Evolutionary conservation across 805 yeast genomes (phyloP), one percentile per base, ranked within the genome.

Genomic region (Starmera dryadoides): DNA sequence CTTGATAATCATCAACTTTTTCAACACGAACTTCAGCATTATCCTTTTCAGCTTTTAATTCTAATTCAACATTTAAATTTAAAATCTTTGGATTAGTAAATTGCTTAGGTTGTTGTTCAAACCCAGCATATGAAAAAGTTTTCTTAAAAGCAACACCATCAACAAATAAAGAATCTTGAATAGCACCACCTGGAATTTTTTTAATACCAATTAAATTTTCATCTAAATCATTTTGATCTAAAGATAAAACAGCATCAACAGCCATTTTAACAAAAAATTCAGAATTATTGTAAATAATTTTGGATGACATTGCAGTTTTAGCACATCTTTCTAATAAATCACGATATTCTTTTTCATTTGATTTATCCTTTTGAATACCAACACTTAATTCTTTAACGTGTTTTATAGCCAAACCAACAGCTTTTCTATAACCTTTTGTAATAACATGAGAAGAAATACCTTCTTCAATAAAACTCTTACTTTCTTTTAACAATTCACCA

Each of bases 1-100:
- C 87, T 68, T 93, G 98, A 64, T 93, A 93, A 53, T 91, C 97
- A 42, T 77, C 75, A 40, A 93, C 97, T 60, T 88, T 83, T 54
- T 86, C 94, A 37, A 93, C 93, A 50, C 98, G 78, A 26, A 93
- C 98, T 69, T 93, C 98, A 9, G 98, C 98, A 59, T 93, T 93
- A 62, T 93, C 98, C 69, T 88, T 91, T 68, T 93, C 98, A 2
- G 98, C 98, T 67, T 93, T 93, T 58, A 93, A 77, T 68, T 93
- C 98, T 50, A 93, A 73, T 62, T 93, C 98, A 31, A 93, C 89
- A 57, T 93, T 93, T 56, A 93, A 71, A 52, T 81, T 77, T 41
- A 93, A 68, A 46, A 93, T 78, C 62, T 81, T 86, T 35, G 98
- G 96, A 60, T 86, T 70, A 16, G 54, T 53, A 59, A 93, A 87